Evolutionary conservation across 768 basidiomycete genomes (phyloP).

Genomic region (Pleurotus salmoneostramineus): DNA sequence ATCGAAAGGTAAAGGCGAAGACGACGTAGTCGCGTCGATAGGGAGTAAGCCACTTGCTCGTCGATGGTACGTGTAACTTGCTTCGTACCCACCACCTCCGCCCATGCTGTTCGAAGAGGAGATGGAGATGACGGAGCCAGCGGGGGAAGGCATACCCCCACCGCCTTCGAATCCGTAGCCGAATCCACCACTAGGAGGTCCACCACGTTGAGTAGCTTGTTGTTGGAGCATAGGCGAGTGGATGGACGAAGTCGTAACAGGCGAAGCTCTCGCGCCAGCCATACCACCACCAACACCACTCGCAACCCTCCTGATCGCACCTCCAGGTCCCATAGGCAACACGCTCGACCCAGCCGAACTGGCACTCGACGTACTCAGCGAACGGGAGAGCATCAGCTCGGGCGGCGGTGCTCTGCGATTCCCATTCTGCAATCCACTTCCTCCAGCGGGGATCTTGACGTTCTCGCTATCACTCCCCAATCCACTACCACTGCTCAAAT

Average conservation of each 20-base stretch:
- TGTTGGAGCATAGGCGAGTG: neutral
- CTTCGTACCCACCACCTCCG: no score
- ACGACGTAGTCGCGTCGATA: no score
- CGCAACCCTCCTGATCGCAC: neutral
- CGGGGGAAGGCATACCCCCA: neutral
- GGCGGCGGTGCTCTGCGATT: neutral
- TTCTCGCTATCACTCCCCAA: neutral
- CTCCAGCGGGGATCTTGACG: neutral
- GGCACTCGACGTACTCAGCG: neutral
- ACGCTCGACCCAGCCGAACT: no score
- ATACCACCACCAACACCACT: no score
- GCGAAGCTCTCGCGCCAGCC: neutral
- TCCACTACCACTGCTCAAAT: neutral
- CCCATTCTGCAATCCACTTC: conserved; percentile 26
- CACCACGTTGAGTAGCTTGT: neutral
- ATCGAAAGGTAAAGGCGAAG: no score
- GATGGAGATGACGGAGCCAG: neutral
- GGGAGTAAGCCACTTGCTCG: no score
- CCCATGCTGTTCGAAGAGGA: neutral
- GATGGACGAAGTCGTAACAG: neutral
- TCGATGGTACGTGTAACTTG: no score
- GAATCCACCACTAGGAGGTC: neutral
- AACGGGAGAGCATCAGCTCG: neutral
- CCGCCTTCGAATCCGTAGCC: neutral
- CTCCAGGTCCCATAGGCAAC: neutral